Percentiles rank a stretch among this genome's conserved stretches.
Evolutionary conservation across 208 protist genomes (phyloP).

Genomic region (Borovskyia barvae): DNA sequence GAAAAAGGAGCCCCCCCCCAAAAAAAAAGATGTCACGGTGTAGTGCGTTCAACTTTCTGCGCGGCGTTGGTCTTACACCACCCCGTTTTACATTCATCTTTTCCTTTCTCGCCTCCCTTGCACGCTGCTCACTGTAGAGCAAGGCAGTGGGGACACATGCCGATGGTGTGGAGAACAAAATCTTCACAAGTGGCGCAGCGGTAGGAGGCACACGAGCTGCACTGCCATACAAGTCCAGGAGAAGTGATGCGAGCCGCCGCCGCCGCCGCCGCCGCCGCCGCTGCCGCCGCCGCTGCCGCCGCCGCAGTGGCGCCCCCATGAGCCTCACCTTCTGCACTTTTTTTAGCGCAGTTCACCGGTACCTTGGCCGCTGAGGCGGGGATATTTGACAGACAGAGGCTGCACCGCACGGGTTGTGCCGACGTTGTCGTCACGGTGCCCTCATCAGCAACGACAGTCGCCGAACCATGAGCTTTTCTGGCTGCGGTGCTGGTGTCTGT

Average conservation of each 20-base stretch:
- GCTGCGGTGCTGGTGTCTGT: background rate
- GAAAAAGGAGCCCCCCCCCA: no score
- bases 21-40: no score
- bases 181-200: slow-evolving; percentile 60
- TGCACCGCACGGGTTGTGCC: slow-evolving; percentile 1
- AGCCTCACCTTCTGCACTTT: no score
- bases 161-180: slow-evolving; percentile 47
- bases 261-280: background rate
- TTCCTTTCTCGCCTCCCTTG: no score
- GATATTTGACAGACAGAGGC: slow-evolving; percentile 14
- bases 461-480: background rate
- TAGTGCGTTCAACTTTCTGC: no score
- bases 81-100: no score
- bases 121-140: slow-evolving; percentile 26
- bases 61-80: no score
- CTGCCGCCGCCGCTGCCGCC: background rate
- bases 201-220: slow-evolving; percentile 35
- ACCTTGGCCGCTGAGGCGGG: background rate
- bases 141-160: slow-evolving; percentile 68
- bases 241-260: background rate
- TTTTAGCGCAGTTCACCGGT: no score
- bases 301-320: background rate
- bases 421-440: background rate
- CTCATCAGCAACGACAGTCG: slow-evolving; percentile 9
- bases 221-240: slow-evolving; percentile 23